Evolutionary conservation across 2,329 filamentous ascomycete species (phyloP), one percentile per base, ranked within the genome.

Genomic region (Chaetomiaceae sp.): DNA sequence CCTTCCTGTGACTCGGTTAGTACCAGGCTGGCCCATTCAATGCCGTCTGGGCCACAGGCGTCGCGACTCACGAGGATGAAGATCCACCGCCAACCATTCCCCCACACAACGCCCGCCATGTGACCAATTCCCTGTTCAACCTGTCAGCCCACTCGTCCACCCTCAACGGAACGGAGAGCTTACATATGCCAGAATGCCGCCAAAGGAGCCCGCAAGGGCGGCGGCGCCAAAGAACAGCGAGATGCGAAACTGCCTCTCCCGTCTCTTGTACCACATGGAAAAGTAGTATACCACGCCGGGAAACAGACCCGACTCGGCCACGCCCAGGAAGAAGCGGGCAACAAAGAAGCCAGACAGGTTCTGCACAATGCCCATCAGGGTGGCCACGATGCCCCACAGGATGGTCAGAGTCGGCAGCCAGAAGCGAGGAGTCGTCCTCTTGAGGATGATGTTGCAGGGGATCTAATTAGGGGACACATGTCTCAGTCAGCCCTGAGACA

Each of bases 381-480:
- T 82, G 0, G 78, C 75, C 0, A 82, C 79, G 14, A 80, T 67
- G 0, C 79, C 79, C 79, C 78, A 82, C 0, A 72, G 65, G 3
- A 82, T 68, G 1, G 81, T 83, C 3, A 85, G 66, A 0, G 79
- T 79, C 0, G 80, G 80, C 0, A 83, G 68, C 80, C 79, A 83
- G 20, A 81, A 65, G 3, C 71, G 67, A 0, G 81, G 81, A 0
- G 78, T 83, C 0, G 81, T 84, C 0, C 76, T 71, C 61, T 85
- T 85, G 17, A 84, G 73, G 9, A 84, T 69, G 57, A 85, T 80
- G 59, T 84, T 85, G 61, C 80, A 84, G 0, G 81, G 82, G 6
- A 85, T 74, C 76, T 78, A 11, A n/a, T n/a, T n/a, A 3, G 2
- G 27, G 3, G 19, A 6, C 17, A 25, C 17, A 9, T 25, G n/a